A percentile compares a stretch with the other conserved stretches of the same genome.
These are phyloP conservation scores for Fomitopsis pinicola DNA, from an alignment of 1,284 basidiomycete genomes.

Conservation along the genomic window DNA sequence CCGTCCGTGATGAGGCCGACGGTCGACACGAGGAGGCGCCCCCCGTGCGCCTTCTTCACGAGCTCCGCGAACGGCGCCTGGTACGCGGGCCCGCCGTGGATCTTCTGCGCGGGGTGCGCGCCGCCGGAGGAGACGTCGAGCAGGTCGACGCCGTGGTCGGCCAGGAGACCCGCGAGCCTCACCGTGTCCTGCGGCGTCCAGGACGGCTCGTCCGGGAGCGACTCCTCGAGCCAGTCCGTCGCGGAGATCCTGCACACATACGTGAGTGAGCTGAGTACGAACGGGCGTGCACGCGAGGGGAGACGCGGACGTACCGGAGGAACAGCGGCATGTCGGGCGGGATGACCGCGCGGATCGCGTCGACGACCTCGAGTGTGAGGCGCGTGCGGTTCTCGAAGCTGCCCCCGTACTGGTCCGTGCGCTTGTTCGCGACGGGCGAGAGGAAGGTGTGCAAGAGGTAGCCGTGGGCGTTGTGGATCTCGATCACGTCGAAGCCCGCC, in stretches of 20 bases:
- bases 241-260: constrained; percentile 42
- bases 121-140: constrained; percentile 56
- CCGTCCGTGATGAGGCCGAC: constrained; percentile 64
- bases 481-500: constrained; percentile 36
- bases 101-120: constrained; percentile 33
- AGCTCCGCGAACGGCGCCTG: constrained; percentile 47
- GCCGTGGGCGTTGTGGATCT: constrained; percentile 54
- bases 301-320: constrained; percentile 30
- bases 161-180: constrained; percentile 42
- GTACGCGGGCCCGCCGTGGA: constrained; percentile 34
- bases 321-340: constrained; percentile 20
- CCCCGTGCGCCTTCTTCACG: constrained; percentile 40
- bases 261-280: neutral
- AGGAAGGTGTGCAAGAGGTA: constrained; percentile 54
- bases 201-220: constrained; percentile 35
- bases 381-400: constrained; percentile 67
- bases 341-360: constrained; percentile 30
- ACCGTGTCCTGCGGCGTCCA: constrained; percentile 57
- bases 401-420: constrained; percentile 73
- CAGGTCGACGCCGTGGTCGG: constrained; percentile 52
- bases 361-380: constrained; percentile 39
- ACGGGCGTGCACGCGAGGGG: no score
- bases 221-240: constrained; percentile 52
- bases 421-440: constrained; percentile 62
- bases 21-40: constrained; percentile 43